Evolutionary conservation across 2,329 filamentous ascomycete genomes (phyloP).

Genomic region (Cytospora schulzeri): DNA sequence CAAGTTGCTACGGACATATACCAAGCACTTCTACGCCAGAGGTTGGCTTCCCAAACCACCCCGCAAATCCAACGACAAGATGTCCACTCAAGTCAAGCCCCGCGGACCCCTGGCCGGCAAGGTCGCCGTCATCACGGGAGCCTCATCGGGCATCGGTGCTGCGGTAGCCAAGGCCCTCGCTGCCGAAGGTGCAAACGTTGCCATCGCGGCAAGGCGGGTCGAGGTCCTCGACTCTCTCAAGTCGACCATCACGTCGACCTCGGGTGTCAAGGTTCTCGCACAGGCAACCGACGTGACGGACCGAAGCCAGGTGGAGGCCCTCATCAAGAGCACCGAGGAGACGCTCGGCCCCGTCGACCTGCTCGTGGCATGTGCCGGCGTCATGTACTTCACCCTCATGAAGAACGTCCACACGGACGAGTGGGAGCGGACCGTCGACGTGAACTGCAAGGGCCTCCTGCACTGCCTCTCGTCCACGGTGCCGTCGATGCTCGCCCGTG

Average conservation of each 20-base stretch:
- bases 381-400: constrained; percentile 93
- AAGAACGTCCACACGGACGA: constrained; percentile 71
- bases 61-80: constrained; percentile 41
- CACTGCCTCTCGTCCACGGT: constrained; percentile 71
- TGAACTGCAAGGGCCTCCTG: constrained; percentile 83
- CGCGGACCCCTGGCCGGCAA: constrained; percentile 66
- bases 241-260: constrained; percentile 37
- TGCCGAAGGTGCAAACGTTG: constrained; percentile 70
- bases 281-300: constrained; percentile 74
- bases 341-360: constrained; percentile 75
- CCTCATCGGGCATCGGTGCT: constrained; percentile 78
- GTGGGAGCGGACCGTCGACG: constrained; percentile 81
- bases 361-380: constrained; percentile 77
- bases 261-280: constrained; percentile 65
- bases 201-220: constrained; percentile 69
- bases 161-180: constrained; percentile 71
- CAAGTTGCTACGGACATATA: constrained; percentile 74
- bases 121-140: constrained; percentile 77
- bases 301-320: constrained; percentile 64
- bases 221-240: constrained; percentile 71
- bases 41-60: constrained; percentile 73
- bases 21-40: constrained; percentile 77
- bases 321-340: constrained; percentile 60
- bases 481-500: constrained; percentile 70
- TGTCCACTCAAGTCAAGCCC: constrained; percentile 36